Evolutionary conservation across 1,284 basidiomycete genomes (phyloP).

Genomic region (Apiotrichum porosum): DNA sequence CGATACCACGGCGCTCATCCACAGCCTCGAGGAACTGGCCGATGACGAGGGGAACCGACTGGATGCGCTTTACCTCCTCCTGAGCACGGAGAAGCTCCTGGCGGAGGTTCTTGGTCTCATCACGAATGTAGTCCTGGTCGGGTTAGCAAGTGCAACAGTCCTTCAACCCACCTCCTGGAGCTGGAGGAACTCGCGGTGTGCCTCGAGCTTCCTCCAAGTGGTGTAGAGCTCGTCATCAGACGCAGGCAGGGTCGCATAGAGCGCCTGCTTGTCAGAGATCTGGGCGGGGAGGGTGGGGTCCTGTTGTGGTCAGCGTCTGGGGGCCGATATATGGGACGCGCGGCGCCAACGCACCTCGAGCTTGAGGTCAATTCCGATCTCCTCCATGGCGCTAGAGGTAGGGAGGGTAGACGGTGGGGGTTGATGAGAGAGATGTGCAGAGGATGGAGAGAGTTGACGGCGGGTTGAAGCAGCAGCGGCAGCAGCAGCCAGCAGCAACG

Average conservation of each 20-base stretch:
- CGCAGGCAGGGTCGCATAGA: slow-evolving; percentile 73
- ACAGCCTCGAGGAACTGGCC: slow-evolving; percentile 99
- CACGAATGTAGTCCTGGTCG: slow-evolving; percentile 81
- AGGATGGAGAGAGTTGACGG: neutral
- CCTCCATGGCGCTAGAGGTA: slow-evolving; percentile 48
- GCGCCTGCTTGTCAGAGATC: slow-evolving; percentile 77
- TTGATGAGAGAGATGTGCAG: slow-evolving; percentile 4
- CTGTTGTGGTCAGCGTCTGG: slow-evolving; percentile 49
- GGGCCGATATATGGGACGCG: neutral
- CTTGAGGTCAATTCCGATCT: slow-evolving; percentile 68
- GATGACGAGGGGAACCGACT: slow-evolving; percentile 98
- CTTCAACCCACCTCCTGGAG: slow-evolving; percentile 72
- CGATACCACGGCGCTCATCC: slow-evolving; percentile 95
- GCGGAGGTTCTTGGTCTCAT: slow-evolving; percentile 96
- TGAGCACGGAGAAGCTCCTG: slow-evolving; percentile 96
- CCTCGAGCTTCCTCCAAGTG: slow-evolving; percentile 89
- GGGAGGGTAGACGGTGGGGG: neutral
- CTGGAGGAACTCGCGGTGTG: slow-evolving; percentile 88
- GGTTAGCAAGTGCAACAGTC: neutral
- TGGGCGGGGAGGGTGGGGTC: slow-evolving; percentile 86
- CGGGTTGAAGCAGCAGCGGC: neutral
- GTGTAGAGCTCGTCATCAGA: slow-evolving; percentile 85
- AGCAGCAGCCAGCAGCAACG: neutral
- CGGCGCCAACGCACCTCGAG: slow-evolving; percentile 48
- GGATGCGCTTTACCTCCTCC: slow-evolving; percentile 99